phyloP scores from a whole-genome alignment of 1,284 basidiomycete genomes.

The Anthracocystis panici-leucophaei region DNA sequence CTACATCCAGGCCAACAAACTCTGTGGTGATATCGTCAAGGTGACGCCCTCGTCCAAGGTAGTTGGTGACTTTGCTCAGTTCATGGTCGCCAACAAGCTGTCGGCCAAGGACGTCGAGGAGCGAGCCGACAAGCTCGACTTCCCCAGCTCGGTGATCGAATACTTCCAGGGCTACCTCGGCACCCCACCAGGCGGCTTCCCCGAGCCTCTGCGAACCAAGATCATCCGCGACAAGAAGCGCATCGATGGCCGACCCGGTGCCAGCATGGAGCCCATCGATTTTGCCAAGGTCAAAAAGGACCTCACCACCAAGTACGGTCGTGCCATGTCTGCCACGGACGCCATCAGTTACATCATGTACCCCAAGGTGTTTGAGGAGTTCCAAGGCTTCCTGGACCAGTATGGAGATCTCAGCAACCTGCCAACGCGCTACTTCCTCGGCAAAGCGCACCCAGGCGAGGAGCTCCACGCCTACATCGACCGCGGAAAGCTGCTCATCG shows the following conservation, averaged over 20 bases:
- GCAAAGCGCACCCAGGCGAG: slow-evolving; percentile 88
- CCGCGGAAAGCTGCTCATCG: slow-evolving; percentile 92
- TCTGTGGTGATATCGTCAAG: slow-evolving; percentile 99
- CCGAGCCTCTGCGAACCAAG: slow-evolving; percentile 89
- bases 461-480: slow-evolving; percentile 98
- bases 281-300: slow-evolving; percentile 96
- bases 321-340: slow-evolving; percentile 84
- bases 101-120: slow-evolving; percentile 86
- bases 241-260: slow-evolving; percentile 92
- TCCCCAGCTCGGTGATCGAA: slow-evolving; percentile 79
- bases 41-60: slow-evolving; percentile 99
- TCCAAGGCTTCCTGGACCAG: slow-evolving; percentile 91
- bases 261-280: slow-evolving; percentile 86
- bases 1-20: slow-evolving; percentile 77
- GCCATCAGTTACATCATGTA: slow-evolving; percentile 97
- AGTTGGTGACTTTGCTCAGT: slow-evolving; percentile 95
- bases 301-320: slow-evolving; percentile 91
- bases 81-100: slow-evolving; percentile 96
- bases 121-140: slow-evolving; percentile 89
- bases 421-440: slow-evolving; percentile 97
- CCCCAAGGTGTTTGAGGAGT: slow-evolving; percentile 96
- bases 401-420: slow-evolving; percentile 86
- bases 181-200: slow-evolving; percentile 84
- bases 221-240: slow-evolving; percentile 93
- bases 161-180: slow-evolving; percentile 86